Evolutionary conservation across 202 grass and related monocot species (phyloP).

Genomic region (Carex arenaria): DNA sequence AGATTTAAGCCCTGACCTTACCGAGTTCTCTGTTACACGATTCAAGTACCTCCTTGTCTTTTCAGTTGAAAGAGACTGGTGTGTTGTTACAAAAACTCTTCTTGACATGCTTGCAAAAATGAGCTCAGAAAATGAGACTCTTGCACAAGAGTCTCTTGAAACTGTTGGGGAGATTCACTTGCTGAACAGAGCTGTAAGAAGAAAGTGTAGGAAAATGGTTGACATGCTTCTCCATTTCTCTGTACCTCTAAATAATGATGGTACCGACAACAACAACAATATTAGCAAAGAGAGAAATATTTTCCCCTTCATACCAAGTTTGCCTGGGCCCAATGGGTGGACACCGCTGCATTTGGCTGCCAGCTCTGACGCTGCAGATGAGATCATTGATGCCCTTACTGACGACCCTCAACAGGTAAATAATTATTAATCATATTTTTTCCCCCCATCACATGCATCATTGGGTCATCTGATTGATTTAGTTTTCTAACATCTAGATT

Average conservation of each 20-base stretch:
- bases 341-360: constrained; percentile 88
- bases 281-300: constrained; percentile 7
- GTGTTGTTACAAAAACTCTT: constrained; percentile 68
- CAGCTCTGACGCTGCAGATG: constrained; percentile 46
- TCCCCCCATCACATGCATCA: too few species aligned
- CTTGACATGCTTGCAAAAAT: constrained; percentile 76
- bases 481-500: constrained; percentile 44
- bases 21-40: constrained; percentile 60
- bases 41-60: constrained; percentile 84
- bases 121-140: constrained; percentile 44
- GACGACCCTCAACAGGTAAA: constrained; percentile 81
- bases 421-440: background rate
- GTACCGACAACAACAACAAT: constrained; percentile 7
- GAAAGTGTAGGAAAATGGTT: constrained; percentile 75
- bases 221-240: constrained; percentile 65
- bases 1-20: constrained; percentile 25
- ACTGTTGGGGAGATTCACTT: constrained; percentile 75
- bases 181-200: constrained; percentile 89
- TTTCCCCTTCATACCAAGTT: constrained; percentile 63
- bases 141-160: constrained; percentile 65
- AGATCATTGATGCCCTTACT: constrained; percentile 86
- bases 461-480: background rate
- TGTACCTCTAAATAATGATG: constrained; percentile 48
- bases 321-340: constrained; percentile 69
- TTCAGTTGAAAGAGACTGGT: constrained; percentile 83